A percentile compares a stretch with the other conserved stretches of the same genome.
Conservation (phyloP, 257 asterid genomes). For the Plantago major region DNA sequence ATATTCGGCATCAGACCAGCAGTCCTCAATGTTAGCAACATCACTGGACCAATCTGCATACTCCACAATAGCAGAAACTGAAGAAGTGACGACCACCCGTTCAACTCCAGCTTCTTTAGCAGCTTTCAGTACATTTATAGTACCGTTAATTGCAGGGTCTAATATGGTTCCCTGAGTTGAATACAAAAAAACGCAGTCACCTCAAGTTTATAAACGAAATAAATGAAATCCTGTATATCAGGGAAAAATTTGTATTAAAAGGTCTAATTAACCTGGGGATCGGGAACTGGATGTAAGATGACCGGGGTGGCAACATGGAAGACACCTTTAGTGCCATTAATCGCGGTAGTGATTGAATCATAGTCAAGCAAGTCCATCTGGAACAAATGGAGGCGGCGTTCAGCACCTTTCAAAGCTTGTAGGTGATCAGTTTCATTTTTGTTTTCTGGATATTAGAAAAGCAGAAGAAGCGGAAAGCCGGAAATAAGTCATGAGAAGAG, state of each 20-base stretch:
- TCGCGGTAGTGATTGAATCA: slow-evolving; percentile 55
- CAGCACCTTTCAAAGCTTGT: slow-evolving; percentile 59
- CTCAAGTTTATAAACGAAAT: too few relatives aligned
- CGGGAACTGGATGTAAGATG: slow-evolving; percentile 45
- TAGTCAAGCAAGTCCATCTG: slow-evolving; percentile 69
- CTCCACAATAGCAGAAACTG: slow-evolving; percentile 54
- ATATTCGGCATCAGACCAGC: slow-evolving; percentile 84
- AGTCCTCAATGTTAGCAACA: slow-evolving; percentile 58
- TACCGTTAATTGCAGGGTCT: slow-evolving; percentile 84
- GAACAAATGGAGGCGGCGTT: slow-evolving; percentile 59
- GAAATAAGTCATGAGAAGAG: too few relatives aligned
- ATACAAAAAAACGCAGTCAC: too few relatives aligned
- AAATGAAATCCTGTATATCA: too few relatives aligned
- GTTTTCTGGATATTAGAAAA: slow-evolving; percentile 36
- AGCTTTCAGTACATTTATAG: slow-evolving; percentile 80
- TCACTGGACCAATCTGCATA: slow-evolving; percentile 70
- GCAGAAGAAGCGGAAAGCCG: too few relatives aligned
- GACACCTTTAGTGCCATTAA: slow-evolving; percentile 57
- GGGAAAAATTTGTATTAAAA: background rate
- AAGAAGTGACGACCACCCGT: slow-evolving; percentile 89
- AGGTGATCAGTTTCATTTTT: slow-evolving; percentile 78
- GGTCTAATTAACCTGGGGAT: slow-evolving; percentile 51
- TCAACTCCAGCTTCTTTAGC: slow-evolving; percentile 72
- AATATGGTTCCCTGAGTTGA: slow-evolving; percentile 42
- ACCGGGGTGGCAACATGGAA: slow-evolving; percentile 83